A percentile compares a stretch with the other conserved stretches of the same genome.
Evolutionary conservation across 106 monocot genomes (phyloP).

Genomic region (Dioscorea alata): DNA sequence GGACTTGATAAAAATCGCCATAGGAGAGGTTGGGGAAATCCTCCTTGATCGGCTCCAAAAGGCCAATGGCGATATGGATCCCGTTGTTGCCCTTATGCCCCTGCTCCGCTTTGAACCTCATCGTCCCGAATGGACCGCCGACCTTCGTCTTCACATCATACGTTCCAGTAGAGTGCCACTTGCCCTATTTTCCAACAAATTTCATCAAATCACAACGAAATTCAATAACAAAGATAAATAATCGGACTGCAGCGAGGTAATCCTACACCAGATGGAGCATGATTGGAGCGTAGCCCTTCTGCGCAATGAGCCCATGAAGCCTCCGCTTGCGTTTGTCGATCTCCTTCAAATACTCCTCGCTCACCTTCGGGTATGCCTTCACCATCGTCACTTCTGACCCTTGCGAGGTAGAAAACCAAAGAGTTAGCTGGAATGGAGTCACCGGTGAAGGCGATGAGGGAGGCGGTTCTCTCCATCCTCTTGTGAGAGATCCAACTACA

Average conservation of each 20-base stretch:
- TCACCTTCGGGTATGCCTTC: slow-evolving; percentile 73
- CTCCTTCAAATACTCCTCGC: slow-evolving; percentile 71
- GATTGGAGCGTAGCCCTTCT: slow-evolving; percentile 90
- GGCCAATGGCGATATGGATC: slow-evolving; percentile 30
- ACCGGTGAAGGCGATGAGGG: too few species aligned
- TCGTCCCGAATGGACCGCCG: slow-evolving; percentile 51
- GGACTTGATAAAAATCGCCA: slow-evolving; percentile 48
- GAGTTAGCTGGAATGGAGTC: too few species aligned
- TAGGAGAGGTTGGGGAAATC: slow-evolving; percentile 41
- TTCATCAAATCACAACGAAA: not conserved
- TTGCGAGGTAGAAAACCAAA: not conserved
- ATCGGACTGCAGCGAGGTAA: not conserved
- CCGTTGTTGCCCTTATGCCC: slow-evolving; percentile 40
- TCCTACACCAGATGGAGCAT: slow-evolving; percentile 84
- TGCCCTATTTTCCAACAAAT: slow-evolving; percentile 1
- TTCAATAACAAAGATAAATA: not conserved
- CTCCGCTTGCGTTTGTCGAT: slow-evolving; percentile 64
- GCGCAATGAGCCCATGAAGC: slow-evolving; percentile 82
- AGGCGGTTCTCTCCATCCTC: too few species aligned
- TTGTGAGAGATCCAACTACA: too few species aligned
- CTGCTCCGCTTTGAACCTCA: slow-evolving; percentile 23
- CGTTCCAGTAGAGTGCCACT: slow-evolving; percentile 65
- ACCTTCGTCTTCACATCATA: slow-evolving; percentile 35
- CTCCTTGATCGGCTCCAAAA: slow-evolving; percentile 50
- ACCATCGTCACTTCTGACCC: slow-evolving; percentile 26